Evolutionary conservation across 2,329 filamentous ascomycete genomes (phyloP), one percentile per base, ranked within the genome.

Genomic region (Sclerotinia borealis): DNA sequence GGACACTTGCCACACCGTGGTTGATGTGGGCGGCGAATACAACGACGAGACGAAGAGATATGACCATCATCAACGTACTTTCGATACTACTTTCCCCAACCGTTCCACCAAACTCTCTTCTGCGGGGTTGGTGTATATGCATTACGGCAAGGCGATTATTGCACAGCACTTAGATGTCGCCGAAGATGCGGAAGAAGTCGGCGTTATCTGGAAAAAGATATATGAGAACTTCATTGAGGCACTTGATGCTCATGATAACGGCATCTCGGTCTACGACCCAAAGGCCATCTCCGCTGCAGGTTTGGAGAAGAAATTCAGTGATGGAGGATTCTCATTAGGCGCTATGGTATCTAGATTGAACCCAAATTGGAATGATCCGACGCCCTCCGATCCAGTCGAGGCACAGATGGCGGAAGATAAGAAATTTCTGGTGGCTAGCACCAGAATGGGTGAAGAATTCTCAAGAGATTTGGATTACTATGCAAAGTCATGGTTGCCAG

Each of bases 21-120:
- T 98, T 70, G 95, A 99, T 75, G 95, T 98, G n/a, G 93, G 93
- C 74, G 93, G 93, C 72, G 90, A 93, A 77, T 98, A 99, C 79
- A 89, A 96, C 74, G 79, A 90, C 62, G 76, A 80, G 58, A 79
- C 78, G 68, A 86, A 92, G 77, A 90, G 93, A 72, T 99, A 91
- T 81, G 95, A 99, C 78, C 95, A 99, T 80, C 95, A 99, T 83
- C 95, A 99, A 82, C 92, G 93, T 68, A 88, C 87, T 74, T 99
- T 99, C 81, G 78, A 79, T 65, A 89, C 90, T 63, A 92, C 88
- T 52, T 99, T 99, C 79, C 92, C 93, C 25, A 85, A 85, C 65
- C 89, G 90, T 73, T 76, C 78, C 61, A 99, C 95, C 68, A 97
- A 96, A 82, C 89, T 99, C 64, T 96, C 91, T 63, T 96, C 91